These are phyloP conservation scores for Trichoderma brevicompactum DNA, from an alignment of 2,329 filamentous ascomycete genomes.

Conservation along the genomic window DNA sequence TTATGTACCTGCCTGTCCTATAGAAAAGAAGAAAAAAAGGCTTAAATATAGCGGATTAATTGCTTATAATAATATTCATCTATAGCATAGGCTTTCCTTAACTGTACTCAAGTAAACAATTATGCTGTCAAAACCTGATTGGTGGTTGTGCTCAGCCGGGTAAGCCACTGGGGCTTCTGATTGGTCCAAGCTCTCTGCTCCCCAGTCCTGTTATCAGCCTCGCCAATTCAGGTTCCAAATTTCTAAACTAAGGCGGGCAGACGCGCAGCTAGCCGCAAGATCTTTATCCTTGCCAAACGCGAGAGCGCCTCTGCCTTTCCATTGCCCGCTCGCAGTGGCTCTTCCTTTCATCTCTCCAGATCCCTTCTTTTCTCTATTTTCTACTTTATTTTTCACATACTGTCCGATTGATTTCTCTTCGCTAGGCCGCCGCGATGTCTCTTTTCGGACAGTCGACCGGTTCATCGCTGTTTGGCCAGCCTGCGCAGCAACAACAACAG, in stretches of 20 bases:
- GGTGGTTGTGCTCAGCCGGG: not conserved
- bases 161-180: conserved; percentile 33
- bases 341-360: conserved; percentile 29
- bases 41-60: not conserved
- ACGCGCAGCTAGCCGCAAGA: conserved; percentile 33
- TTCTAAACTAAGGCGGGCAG: conserved; percentile 37
- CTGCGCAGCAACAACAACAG: conserved; percentile 31
- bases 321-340: conserved; percentile 22
- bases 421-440: conserved; percentile 38
- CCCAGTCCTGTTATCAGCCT: conserved; percentile 37
- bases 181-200: conserved; percentile 42
- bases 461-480: conserved; percentile 31
- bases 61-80: not conserved
- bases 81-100: not conserved
- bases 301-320: conserved; percentile 26
- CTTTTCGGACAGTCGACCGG: conserved; percentile 43
- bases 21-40: conserved; percentile 2
- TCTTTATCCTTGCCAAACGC: conserved; percentile 27
- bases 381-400: conserved; percentile 14
- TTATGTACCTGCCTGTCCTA: not conserved
- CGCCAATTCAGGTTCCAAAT: conserved; percentile 37
- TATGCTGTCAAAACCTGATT: not conserved
- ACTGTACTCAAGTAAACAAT: too few relatives aligned
- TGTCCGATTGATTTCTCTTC: not conserved
- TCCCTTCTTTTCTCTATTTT: conserved; percentile 10